Conservation (phyloP, 1,284 basidiomycete species). For the Flammula alnicola region DNA sequence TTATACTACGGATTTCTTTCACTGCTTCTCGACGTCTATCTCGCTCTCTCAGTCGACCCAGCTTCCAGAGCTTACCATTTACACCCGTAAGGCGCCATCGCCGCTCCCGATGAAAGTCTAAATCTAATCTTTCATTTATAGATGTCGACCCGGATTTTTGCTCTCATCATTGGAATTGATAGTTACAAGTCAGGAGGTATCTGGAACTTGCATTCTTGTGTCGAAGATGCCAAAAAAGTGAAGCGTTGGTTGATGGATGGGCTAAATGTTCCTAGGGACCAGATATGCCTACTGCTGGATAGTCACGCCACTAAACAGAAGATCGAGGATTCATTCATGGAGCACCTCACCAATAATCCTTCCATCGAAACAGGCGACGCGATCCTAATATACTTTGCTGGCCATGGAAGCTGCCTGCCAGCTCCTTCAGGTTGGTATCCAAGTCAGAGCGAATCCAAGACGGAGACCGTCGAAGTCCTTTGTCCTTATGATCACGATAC, state of each 20-base stretch:
- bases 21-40: too few relatives aligned
- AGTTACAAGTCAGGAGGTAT: slow-evolving; percentile 64
- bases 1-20: too few relatives aligned
- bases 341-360: slow-evolving; percentile 62
- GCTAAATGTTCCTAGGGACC: slow-evolving; percentile 59
- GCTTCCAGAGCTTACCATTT: too few relatives aligned
- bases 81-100: too few relatives aligned
- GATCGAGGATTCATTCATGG: slow-evolving; percentile 62
- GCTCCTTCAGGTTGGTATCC: slow-evolving; percentile 64
- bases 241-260: slow-evolving; percentile 58
- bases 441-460: too few relatives aligned
- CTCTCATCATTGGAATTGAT: slow-evolving; percentile 67
- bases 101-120: too few relatives aligned
- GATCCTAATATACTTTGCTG: slow-evolving; percentile 69
- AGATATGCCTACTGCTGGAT: slow-evolving; percentile 60
- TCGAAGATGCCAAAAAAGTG: slow-evolving; percentile 61
- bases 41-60: too few relatives aligned
- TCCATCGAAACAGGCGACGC: slow-evolving; percentile 62
- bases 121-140: slow-evolving; percentile 8
- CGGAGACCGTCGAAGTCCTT: slow-evolving; percentile 51
- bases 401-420: slow-evolving; percentile 60
- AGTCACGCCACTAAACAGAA: slow-evolving; percentile 59
- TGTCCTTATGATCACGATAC: slow-evolving; percentile 68
- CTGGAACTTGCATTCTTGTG: slow-evolving; percentile 67
- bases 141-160: slow-evolving; percentile 53